Percentiles rank a stretch among this genome's conserved stretches.
phyloP scores from a whole-genome alignment of 768 basidiomycete genomes.

The Chalciporus pseudorubinellus region DNA sequence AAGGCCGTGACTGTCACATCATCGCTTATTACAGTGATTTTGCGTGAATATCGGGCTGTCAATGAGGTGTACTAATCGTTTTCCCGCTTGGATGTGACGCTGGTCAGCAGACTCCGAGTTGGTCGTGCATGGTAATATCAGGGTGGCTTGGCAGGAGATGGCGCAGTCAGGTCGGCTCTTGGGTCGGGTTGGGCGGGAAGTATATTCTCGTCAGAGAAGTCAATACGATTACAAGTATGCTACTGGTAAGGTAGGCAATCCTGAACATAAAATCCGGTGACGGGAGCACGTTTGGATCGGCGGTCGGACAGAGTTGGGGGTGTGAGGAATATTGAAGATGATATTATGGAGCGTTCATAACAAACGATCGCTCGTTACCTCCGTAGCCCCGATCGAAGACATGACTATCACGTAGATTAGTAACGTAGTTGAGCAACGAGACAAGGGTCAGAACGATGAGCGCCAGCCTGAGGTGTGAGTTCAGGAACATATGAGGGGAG shows the following conservation, averaged over 20 bases:
- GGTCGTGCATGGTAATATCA: not conserved
- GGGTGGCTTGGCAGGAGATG: not conserved
- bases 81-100: too few species aligned
- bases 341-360: not conserved
- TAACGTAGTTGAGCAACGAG: not conserved
- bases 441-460: too few species aligned
- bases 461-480: not conserved
- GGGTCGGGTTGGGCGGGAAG: not conserved
- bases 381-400: constrained; percentile 20
- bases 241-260: too few species aligned
- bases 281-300: too few species aligned
- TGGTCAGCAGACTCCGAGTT: not conserved
- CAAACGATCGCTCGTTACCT: constrained; percentile 12
- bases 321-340: too few species aligned
- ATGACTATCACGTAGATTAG: not conserved
- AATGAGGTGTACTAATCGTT: too few species aligned
- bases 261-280: too few species aligned
- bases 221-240: too few species aligned
- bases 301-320: too few species aligned
- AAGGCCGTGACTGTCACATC: not conserved
- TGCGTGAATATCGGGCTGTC: not conserved
- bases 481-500: constrained; percentile 13
- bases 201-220: too few species aligned
- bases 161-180: constrained; percentile 3
- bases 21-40: not conserved